Evolutionary conservation across 1,139 yeast species (phyloP).

Genomic region (Pichia sp.): DNA sequence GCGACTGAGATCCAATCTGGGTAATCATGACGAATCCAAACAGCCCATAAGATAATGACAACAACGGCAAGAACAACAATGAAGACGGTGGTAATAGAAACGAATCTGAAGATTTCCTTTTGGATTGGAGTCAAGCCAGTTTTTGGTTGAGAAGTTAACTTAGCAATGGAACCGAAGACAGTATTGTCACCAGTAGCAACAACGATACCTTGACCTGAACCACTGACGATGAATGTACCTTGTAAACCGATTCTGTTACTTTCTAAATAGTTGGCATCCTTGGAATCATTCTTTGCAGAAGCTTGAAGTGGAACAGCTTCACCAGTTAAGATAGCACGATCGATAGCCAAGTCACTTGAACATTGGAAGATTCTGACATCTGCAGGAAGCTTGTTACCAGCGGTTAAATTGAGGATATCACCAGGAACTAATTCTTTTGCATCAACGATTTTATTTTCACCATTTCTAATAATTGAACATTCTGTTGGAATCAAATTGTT

Average conservation of each 20-base stretch:
- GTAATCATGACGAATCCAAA: conserved; percentile 28
- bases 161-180: conserved; percentile 7
- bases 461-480: conserved; percentile 32
- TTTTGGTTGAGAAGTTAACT: conserved; percentile 35
- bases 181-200: conserved; percentile 23
- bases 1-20: conserved; percentile 47
- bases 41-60: conserved; percentile 46
- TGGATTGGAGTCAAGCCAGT: conserved; percentile 45
- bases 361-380: conserved; percentile 42
- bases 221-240: conserved; percentile 49
- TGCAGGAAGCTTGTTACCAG: conserved; percentile 52
- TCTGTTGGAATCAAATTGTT: conserved; percentile 44
- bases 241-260: conserved; percentile 46
- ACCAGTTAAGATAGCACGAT: conserved; percentile 54
- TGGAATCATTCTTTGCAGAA: conserved; percentile 2
- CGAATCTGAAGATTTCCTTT: conserved; percentile 45
- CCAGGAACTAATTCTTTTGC: conserved; percentile 41
- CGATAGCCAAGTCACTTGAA: conserved; percentile 33
- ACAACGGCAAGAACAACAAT: conserved; percentile 41
- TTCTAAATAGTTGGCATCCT: conserved; percentile 29
- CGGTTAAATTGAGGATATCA: conserved; percentile 42
- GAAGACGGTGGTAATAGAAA: conserved; percentile 37
- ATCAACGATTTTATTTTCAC: background rate
- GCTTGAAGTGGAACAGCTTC: conserved; percentile 47
- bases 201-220: conserved; percentile 48